These are phyloP conservation scores for Penicillium sp. DNA, from an alignment of 2,329 filamentous ascomycete genomes.

Conservation along the genomic window DNA sequence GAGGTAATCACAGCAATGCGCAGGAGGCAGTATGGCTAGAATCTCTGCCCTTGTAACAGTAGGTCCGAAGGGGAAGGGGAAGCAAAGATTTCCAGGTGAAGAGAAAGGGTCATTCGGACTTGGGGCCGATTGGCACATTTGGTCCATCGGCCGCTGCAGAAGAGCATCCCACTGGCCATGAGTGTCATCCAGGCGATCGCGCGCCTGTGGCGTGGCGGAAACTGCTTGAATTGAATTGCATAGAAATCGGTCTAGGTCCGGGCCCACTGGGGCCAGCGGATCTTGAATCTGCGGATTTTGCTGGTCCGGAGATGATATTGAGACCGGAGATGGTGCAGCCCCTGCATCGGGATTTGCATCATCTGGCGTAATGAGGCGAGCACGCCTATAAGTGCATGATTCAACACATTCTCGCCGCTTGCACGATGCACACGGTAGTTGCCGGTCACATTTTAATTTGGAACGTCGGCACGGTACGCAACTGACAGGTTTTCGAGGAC, in stretches of 20 bases:
- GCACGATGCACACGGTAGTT: constrained; percentile 1
- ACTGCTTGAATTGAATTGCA: background rate
- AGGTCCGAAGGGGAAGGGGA: constrained; percentile 13
- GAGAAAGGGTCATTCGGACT: background rate
- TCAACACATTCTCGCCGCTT: constrained; percentile 1
- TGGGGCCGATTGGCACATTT: background rate
- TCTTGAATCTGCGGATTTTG: too few relatives aligned
- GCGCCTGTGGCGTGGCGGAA: too few relatives aligned
- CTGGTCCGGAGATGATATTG: too few relatives aligned
- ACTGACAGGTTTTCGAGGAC: background rate
- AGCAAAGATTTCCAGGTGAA: constrained; percentile 2
- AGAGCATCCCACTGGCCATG: constrained; percentile 21
- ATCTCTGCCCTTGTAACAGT: constrained; percentile 8
- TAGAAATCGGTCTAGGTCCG: too few relatives aligned
- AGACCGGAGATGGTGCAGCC: too few relatives aligned
- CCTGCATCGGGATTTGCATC: too few relatives aligned
- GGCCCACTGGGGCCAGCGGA: too few relatives aligned
- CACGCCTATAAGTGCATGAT: background rate
- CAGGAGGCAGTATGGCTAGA: constrained; percentile 8
- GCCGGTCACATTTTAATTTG: constrained; percentile 3
- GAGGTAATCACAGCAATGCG: constrained; percentile 15
- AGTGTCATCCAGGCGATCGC: constrained; percentile 42
- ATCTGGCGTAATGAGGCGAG: background rate
- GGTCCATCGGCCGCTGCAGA: constrained; percentile 2
- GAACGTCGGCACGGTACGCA: background rate